phyloP scores from a whole-genome alignment of 345 rosid genomes.

The Citrus trifoliata region DNA sequence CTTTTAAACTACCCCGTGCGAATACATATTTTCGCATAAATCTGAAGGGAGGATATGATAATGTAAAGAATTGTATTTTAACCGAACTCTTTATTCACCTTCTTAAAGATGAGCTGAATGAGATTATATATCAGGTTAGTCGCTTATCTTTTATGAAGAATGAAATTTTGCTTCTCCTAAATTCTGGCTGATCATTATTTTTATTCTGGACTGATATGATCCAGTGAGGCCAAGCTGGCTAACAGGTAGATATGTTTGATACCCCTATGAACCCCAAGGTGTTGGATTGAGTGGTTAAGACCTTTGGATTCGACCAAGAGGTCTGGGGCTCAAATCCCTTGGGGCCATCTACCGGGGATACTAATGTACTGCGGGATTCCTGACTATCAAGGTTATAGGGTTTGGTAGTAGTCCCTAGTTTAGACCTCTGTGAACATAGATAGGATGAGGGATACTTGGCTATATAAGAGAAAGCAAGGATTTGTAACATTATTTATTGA shows the following conservation, averaged over 20 bases:
- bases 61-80: constrained; percentile 66
- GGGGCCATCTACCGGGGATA: not conserved
- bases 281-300: not conserved
- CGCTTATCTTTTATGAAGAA: constrained; percentile 5
- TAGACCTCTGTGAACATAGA: not conserved
- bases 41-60: constrained; percentile 71
- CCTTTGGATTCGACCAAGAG: not conserved
- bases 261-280: not conserved
- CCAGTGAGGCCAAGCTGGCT: not conserved
- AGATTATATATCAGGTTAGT: constrained; percentile 83
- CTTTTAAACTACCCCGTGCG: constrained; percentile 85
- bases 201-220: not conserved
- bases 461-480: not conserved
- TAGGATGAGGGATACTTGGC: not conserved
- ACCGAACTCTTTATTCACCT: constrained; percentile 81
- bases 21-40: constrained; percentile 82
- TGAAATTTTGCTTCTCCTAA: not conserved
- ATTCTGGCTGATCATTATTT: not conserved
- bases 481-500: not conserved
- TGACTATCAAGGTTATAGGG: not conserved
- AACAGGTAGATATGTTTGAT: not conserved
- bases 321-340: not conserved
- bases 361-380: not conserved
- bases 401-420: not conserved
- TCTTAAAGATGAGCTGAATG: constrained; percentile 92